Conservation (phyloP, 1,284 basidiomycete species). For the Ceratobasidium sp. region DNA sequence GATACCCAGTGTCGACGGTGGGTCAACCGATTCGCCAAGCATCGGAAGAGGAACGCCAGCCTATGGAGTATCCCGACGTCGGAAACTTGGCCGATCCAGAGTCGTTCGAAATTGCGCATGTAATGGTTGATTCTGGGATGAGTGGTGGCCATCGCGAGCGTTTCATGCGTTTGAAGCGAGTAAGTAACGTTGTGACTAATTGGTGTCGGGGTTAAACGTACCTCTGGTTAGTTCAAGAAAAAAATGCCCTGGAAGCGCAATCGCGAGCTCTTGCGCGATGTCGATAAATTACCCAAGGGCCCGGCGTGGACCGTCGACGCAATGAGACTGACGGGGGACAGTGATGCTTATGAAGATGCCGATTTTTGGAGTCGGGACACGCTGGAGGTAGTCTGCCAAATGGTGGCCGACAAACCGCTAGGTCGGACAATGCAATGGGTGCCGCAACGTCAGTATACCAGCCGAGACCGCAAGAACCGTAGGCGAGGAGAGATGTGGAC, state of each 20-base stretch:
- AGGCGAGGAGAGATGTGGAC: constrained; percentile 30
- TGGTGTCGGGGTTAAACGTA: background rate
- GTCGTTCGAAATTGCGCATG: constrained; percentile 6
- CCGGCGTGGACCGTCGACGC: background rate
- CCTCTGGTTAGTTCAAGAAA: background rate
- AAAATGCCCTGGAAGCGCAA: constrained; percentile 8
- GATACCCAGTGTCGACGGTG: background rate
- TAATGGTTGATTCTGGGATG: background rate
- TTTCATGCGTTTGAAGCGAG: background rate
- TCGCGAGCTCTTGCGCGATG: constrained; percentile 1
- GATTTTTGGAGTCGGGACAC: constrained; percentile 9
- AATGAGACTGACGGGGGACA: background rate
- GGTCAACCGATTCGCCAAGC: background rate
- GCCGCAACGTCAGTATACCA: background rate
- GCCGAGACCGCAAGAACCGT: background rate
- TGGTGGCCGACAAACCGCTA: background rate
- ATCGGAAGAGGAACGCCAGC: background rate
- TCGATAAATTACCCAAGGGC: constrained; percentile 8
- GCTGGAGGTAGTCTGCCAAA: background rate
- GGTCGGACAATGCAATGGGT: background rate
- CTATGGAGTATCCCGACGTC: background rate
- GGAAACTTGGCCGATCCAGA: constrained; percentile 10
- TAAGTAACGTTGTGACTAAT: background rate
- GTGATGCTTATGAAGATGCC: background rate
- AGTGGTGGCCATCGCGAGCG: background rate